A percentile compares a stretch with the other conserved stretches of the same genome.
Conservation (phyloP, 495 filamentous ascomycete genomes). For the Podospora appendiculata region DNA sequence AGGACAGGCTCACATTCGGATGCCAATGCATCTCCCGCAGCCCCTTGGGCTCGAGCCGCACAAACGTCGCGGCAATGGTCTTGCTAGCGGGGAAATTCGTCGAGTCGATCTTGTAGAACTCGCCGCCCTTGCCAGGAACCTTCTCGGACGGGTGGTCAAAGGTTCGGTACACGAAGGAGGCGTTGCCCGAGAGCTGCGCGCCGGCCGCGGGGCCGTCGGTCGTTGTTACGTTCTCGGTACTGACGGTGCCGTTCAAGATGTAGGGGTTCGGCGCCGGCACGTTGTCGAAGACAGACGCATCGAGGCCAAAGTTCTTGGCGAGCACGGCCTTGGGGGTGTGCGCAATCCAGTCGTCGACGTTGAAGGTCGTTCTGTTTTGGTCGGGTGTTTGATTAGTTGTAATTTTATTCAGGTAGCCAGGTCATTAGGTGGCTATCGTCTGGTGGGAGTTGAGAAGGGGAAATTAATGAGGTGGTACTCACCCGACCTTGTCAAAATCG, state of each 20-base stretch:
- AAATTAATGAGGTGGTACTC: not conserved
- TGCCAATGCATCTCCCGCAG: conserved; percentile 62
- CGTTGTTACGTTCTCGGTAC: conserved; percentile 26
- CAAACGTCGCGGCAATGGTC: conserved; percentile 54
- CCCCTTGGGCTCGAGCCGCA: conserved; percentile 51
- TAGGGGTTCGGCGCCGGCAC: conserved; percentile 51
- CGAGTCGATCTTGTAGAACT: conserved; percentile 52
- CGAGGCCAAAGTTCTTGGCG: conserved; percentile 58
- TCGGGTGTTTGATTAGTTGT: not conserved
- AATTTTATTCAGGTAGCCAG: not conserved
- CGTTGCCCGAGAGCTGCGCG: conserved; percentile 42
- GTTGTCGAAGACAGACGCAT: conserved; percentile 46
- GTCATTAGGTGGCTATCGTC: too few species aligned
- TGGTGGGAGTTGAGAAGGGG: too few species aligned
- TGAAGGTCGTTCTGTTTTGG: conserved; percentile 47
- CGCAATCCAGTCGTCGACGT: conserved; percentile 56
- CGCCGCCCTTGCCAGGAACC: conserved; percentile 53
- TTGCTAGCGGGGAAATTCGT: conserved; percentile 53
- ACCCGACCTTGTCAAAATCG: conserved; percentile 39
- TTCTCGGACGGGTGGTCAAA: conserved; percentile 41
- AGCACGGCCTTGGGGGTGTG: conserved; percentile 54
- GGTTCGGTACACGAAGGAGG: conserved; percentile 49
- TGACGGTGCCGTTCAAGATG: conserved; percentile 48
- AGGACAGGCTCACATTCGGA: conserved; percentile 43
- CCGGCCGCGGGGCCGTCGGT: conserved; percentile 34